Evolutionary conservation across 148 eudicot genomes (phyloP).

Genomic region (Talinum fruticosum): DNA sequence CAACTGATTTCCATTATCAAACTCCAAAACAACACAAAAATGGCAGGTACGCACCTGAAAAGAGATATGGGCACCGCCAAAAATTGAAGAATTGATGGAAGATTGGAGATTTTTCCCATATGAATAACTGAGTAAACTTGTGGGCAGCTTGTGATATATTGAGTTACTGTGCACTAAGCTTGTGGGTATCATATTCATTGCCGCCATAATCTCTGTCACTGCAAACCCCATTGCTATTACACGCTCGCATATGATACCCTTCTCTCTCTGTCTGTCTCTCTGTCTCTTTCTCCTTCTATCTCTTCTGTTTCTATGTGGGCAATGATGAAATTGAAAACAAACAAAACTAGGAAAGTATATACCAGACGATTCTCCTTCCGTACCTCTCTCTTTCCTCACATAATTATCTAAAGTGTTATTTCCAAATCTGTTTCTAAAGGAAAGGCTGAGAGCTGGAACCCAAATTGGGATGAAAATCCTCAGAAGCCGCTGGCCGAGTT

Average conservation of each 20-base stretch:
- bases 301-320: background rate
- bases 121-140: constrained; percentile 5
- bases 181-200: constrained; percentile 15
- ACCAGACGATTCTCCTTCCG: background rate
- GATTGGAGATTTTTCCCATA: background rate
- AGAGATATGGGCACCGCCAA: constrained; percentile 12
- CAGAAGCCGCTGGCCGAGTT: background rate
- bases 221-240: constrained; percentile 5
- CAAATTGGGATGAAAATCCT: background rate
- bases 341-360: background rate
- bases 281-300: background rate
- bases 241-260: background rate
- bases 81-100: constrained; percentile 12
- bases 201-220: background rate
- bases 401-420: too few relatives aligned
- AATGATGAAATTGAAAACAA: background rate
- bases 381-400: background rate
- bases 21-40: background rate
- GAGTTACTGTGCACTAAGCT: constrained; percentile 6
- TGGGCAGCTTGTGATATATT: constrained; percentile 11
- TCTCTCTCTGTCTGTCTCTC: background rate
- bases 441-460: background rate
- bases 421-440: background rate
- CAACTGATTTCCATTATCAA: background rate
- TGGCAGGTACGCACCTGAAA: constrained; percentile 19